Conservation (phyloP, 2,329 filamentous ascomycete species). For the Coleophoma crateriformis region DNA sequence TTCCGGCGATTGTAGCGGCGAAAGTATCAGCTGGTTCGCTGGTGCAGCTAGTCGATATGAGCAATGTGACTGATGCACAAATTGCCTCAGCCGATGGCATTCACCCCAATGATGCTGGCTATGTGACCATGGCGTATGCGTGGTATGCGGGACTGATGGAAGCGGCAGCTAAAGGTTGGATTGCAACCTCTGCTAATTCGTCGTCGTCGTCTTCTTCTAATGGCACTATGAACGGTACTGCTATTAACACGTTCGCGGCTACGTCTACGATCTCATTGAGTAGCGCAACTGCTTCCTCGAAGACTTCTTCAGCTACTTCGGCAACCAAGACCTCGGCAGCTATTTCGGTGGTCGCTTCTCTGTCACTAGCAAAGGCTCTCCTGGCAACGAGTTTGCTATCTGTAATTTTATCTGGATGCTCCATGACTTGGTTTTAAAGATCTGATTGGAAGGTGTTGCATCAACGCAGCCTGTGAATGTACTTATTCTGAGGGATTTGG, state of each 20-base stretch:
- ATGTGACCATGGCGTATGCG: background rate
- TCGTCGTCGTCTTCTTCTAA: background rate
- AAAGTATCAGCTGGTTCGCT: background rate
- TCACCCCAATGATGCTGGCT: background rate
- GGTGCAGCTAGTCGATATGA: background rate
- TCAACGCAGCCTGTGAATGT: too few relatives aligned
- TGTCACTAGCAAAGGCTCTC: background rate
- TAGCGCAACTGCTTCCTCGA: background rate
- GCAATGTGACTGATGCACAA: background rate
- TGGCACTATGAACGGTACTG: background rate
- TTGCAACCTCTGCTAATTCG: background rate
- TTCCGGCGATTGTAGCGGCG: slow-evolving; percentile 9
- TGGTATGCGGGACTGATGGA: background rate
- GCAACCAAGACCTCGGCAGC: background rate
- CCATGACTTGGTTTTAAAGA: too few relatives aligned
- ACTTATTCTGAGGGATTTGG: too few relatives aligned
- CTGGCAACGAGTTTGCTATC: too few relatives aligned
- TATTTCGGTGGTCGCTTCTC: background rate
- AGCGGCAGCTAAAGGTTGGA: background rate
- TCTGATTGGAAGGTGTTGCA: too few relatives aligned
- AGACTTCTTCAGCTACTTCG: background rate
- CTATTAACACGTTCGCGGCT: background rate
- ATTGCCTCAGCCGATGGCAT: background rate
- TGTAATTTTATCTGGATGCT: too few relatives aligned
- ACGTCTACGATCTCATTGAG: background rate